A percentile compares a stretch with the other conserved stretches of the same genome.
Conservation (phyloP, 228 moss, liverwort and hornwort genomes). For the Sphagnum fallax region DNA sequence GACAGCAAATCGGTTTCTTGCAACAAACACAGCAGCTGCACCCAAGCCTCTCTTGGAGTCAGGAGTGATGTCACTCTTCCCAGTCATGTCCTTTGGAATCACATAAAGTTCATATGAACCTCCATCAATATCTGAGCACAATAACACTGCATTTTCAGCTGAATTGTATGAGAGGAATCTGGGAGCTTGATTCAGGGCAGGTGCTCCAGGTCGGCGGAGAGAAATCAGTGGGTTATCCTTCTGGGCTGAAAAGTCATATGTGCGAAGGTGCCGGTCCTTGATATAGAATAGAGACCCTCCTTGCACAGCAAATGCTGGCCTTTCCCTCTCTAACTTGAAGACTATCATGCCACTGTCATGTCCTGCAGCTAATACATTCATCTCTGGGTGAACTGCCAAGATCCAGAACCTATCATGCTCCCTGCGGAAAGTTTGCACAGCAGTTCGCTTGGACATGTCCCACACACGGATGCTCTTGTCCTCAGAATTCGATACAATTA, state of each 20-base stretch:
- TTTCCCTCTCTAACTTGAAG: constrained; percentile 97
- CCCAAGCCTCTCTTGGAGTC: constrained; percentile 91
- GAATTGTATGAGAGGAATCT: constrained; percentile 93
- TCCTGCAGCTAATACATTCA: constrained; percentile 97
- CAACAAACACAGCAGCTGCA: constrained; percentile 92
- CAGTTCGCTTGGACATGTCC: constrained; percentile 99
- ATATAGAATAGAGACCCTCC: constrained; percentile 91
- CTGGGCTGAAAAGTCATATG: constrained; percentile 81
- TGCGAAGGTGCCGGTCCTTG: constrained; percentile 92
- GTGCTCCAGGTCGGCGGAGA: constrained; percentile 77
- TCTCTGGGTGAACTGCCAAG: constrained; percentile 90
- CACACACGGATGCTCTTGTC: constrained; percentile 98
- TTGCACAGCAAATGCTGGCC: constrained; percentile 94
- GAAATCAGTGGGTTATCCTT: constrained; percentile 90
- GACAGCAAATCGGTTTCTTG: constrained; percentile 82
- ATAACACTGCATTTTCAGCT: constrained; percentile 87
- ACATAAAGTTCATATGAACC: constrained; percentile 92
- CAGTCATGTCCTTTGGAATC: constrained; percentile 86
- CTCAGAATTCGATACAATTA: constrained; percentile 96
- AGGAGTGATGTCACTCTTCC: constrained; percentile 77
- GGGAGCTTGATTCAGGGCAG: constrained; percentile 91
- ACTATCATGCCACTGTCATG: constrained; percentile 99
- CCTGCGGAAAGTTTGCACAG: constrained; percentile 94
- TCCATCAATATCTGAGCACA: constrained; percentile 95
- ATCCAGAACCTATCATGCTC: constrained; percentile 99